phyloP scores from a whole-genome alignment of 2,329 filamentous ascomycete genomes.

The Dendrostoma leiphaemia region DNA sequence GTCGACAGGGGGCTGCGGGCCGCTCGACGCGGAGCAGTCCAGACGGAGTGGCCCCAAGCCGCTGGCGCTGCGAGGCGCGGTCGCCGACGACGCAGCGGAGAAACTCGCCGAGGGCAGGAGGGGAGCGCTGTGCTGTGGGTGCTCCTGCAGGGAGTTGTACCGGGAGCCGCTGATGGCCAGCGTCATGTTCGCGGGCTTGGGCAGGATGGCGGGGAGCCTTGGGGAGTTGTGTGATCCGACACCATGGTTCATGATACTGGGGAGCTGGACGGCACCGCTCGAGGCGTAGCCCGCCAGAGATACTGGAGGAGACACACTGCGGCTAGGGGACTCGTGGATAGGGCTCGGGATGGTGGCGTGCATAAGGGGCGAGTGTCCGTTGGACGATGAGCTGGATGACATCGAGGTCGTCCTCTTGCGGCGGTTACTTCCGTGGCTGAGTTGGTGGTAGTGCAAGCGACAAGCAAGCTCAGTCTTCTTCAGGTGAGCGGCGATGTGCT shows the following conservation, averaged over 20 bases:
- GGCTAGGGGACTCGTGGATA: constrained; percentile 46
- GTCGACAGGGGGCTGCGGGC: constrained; percentile 50
- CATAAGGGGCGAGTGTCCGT: constrained; percentile 49
- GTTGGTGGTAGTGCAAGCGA: constrained; percentile 82
- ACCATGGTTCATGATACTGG: constrained; percentile 45
- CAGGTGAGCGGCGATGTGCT: constrained; percentile 80
- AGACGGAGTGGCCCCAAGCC: constrained; percentile 50
- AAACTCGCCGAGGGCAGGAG: constrained; percentile 42
- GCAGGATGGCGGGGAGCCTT: constrained; percentile 60
- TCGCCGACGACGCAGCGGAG: constrained; percentile 32
- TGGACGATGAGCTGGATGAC: constrained; percentile 60
- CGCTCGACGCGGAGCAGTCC: constrained; percentile 52
- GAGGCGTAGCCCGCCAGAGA: constrained; percentile 42
- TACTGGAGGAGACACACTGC: constrained; percentile 47
- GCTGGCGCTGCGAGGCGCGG: constrained; percentile 33
- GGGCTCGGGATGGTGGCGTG: constrained; percentile 48
- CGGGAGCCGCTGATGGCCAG: constrained; percentile 37
- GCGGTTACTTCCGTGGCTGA: constrained; percentile 78
- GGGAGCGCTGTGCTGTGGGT: constrained; percentile 42
- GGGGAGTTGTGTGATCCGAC: constrained; percentile 42
- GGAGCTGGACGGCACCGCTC: constrained; percentile 46
- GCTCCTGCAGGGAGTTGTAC: constrained; percentile 37
- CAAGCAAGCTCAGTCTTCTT: constrained; percentile 88
- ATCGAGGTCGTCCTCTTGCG: constrained; percentile 74
- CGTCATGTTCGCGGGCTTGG: constrained; percentile 59